These are phyloP conservation scores for Boletus sp. DNA, from an alignment of 768 basidiomycete species.

Conservation along the genomic window DNA sequence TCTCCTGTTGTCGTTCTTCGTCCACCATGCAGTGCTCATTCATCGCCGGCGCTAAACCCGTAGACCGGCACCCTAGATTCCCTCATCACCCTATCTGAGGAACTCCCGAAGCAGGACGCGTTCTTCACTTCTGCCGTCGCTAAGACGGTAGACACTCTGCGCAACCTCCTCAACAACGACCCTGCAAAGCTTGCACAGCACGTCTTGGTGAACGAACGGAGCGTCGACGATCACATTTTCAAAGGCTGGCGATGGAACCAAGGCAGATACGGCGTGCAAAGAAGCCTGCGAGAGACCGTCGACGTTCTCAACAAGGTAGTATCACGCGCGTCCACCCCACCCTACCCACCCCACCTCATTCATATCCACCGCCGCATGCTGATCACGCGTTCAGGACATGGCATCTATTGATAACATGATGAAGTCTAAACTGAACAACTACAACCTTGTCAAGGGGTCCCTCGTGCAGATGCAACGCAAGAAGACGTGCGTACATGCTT, in stretches of 20 bases:
- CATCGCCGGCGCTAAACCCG: slow-evolving; percentile 4
- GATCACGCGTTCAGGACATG: slow-evolving; percentile 64
- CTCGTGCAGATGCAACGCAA: slow-evolving; percentile 91
- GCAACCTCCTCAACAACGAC: slow-evolving; percentile 88
- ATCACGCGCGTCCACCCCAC: slow-evolving; percentile 14
- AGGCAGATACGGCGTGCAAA: slow-evolving; percentile 83
- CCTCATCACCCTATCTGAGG: slow-evolving; percentile 86
- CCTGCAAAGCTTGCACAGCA: slow-evolving; percentile 72
- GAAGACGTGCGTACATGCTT: slow-evolving; percentile 62
- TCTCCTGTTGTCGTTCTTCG: neutral
- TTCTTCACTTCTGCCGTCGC: slow-evolving; percentile 87
- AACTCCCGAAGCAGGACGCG: slow-evolving; percentile 86
- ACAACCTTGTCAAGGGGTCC: slow-evolving; percentile 92
- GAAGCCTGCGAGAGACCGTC: slow-evolving; percentile 78
- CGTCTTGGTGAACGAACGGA: slow-evolving; percentile 74
- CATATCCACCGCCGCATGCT: slow-evolving; percentile 22
- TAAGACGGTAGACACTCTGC: slow-evolving; percentile 91
- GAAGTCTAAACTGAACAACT: slow-evolving; percentile 87
- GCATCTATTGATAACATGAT: slow-evolving; percentile 90
- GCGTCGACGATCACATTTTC: slow-evolving; percentile 78
- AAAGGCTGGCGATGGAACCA: slow-evolving; percentile 91
- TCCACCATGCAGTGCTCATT: slow-evolving; percentile 4
- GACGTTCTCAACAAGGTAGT: slow-evolving; percentile 82
- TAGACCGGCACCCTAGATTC: slow-evolving; percentile 94
- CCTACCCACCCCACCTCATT: slow-evolving; percentile 17